A percentile compares a stretch with the other conserved stretches of the same genome.
phyloP scores from a whole-genome alignment of 257 asterid genomes.

The Agastache rugosa region DNA sequence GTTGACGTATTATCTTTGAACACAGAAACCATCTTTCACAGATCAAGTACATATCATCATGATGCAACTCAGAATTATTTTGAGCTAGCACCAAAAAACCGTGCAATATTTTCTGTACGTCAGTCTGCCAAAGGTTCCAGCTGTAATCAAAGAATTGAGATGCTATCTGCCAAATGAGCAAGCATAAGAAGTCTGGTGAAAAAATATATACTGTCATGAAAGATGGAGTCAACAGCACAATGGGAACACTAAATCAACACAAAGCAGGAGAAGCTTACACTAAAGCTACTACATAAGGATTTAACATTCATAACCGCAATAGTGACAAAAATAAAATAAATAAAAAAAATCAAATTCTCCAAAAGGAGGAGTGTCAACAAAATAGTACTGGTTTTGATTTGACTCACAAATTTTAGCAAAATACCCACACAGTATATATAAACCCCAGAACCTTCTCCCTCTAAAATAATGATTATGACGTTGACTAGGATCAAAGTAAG shows the following conservation, averaged over 20 bases:
- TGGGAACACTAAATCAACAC: constrained; percentile 6
- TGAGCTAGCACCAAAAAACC: constrained; percentile 82
- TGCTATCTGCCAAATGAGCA: constrained; percentile 84
- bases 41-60: constrained; percentile 76
- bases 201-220: constrained; percentile 31
- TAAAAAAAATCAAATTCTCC: constrained; percentile 26
- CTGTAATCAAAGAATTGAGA: constrained; percentile 91
- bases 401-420: constrained; percentile 17
- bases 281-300: not conserved
- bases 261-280: constrained; percentile 16
- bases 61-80: constrained; percentile 67
- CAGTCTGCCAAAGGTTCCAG: constrained; percentile 99
- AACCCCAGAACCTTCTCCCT: constrained; percentile 27
- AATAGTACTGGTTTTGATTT: constrained; percentile 10
- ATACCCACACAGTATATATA: constrained; percentile 18
- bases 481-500: not conserved
- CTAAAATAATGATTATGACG: constrained; percentile 12
- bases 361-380: constrained; percentile 24
- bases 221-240: constrained; percentile 32
- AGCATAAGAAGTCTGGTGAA: constrained; percentile 41
- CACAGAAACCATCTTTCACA: constrained; percentile 98
- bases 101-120: constrained; percentile 76
- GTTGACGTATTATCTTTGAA: constrained; percentile 85
- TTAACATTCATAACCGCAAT: constrained; percentile 4
- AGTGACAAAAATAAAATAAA: not conserved